Evolutionary conservation across 1,284 basidiomycete genomes (phyloP), one percentile per base, ranked within the genome.

Genomic region (Pholiota adiposa): DNA sequence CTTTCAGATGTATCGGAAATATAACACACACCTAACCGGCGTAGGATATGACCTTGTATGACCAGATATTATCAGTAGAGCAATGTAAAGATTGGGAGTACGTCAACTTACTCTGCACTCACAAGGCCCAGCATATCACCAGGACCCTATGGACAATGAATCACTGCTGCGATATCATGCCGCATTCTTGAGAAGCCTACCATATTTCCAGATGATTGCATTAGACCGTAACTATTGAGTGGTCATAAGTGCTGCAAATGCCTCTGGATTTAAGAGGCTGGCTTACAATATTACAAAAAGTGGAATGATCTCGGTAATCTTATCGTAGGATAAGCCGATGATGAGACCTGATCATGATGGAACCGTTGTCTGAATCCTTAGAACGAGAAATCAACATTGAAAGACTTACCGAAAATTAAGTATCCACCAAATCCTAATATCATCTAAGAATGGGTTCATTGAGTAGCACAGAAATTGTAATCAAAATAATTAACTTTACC

Each of bases 361-460:
- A 2, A 3, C 12, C 12, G 16, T 51, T 43, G 54, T 9, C 27
- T 25, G 19, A 34, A 25, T 56, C 5, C 8, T 19, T 19, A 21
- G 14, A 51, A 18, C 36, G 29, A 5, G 29, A 31, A 31, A 4
- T 31, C 11, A 5, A 4, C 29, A 11, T 5, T 31, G 5, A 31
- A 33, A 46, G 8, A 41, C 73, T 63, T 57, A 83, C 90, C 88
- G 67, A 93, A 86, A 21, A 92, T 72, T 25, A 93, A 75, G 71
- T 92, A 92, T 2, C 91, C 89, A 44, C 81, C 79, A 73, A 93
- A 92, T 0, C 91, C 90, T 43, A 90, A 73, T 67, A 91, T 88
- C 82, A 92, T 86, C 86, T 86, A 56, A n/a, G 8, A 36, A n/a
- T 36, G 43, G 53, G 50, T 21, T 9, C 21, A 16, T 48, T 33